Conservation (phyloP, 2,329 filamentous ascomycete genomes). For the Chalaropsis thielavioides region DNA sequence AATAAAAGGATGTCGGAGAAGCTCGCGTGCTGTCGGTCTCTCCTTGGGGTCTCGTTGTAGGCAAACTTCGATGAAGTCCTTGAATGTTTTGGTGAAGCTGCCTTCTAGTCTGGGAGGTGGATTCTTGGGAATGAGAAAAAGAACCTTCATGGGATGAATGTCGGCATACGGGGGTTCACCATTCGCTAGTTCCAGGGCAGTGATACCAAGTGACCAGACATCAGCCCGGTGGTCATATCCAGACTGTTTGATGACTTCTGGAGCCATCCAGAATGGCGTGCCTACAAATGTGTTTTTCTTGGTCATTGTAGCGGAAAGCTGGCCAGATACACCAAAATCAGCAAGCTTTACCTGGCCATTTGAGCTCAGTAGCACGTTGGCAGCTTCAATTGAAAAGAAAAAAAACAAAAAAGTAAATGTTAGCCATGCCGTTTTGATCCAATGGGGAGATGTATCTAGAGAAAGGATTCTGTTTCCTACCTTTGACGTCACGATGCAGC, state of each 20-base stretch:
- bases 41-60: slow-evolving; percentile 80
- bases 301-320: slow-evolving; percentile 94
- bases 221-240: slow-evolving; percentile 97
- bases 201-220: slow-evolving; percentile 94
- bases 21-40: slow-evolving; percentile 69
- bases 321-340: slow-evolving; percentile 92
- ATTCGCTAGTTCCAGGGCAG: slow-evolving; percentile 77
- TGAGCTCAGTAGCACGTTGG: slow-evolving; percentile 76
- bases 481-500: slow-evolving; percentile 90
- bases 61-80: slow-evolving; percentile 72
- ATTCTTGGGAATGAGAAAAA: slow-evolving; percentile 94
- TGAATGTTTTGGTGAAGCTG: slow-evolving; percentile 68
- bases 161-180: slow-evolving; percentile 91
- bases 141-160: slow-evolving; percentile 95
- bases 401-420: background rate
- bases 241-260: slow-evolving; percentile 95
- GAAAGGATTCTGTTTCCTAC: slow-evolving; percentile 30
- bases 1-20: slow-evolving; percentile 82
- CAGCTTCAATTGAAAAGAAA: slow-evolving; percentile 48
- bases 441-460: background rate
- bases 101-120: slow-evolving; percentile 68
- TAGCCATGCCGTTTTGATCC: slow-evolving; percentile 8
- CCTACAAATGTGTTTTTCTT: slow-evolving; percentile 99
- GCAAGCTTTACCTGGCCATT: slow-evolving; percentile 94
- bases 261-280: slow-evolving; percentile 98